Conservation (phyloP, 2,329 filamentous ascomycete genomes). For the Aspergillus sp. region DNA sequence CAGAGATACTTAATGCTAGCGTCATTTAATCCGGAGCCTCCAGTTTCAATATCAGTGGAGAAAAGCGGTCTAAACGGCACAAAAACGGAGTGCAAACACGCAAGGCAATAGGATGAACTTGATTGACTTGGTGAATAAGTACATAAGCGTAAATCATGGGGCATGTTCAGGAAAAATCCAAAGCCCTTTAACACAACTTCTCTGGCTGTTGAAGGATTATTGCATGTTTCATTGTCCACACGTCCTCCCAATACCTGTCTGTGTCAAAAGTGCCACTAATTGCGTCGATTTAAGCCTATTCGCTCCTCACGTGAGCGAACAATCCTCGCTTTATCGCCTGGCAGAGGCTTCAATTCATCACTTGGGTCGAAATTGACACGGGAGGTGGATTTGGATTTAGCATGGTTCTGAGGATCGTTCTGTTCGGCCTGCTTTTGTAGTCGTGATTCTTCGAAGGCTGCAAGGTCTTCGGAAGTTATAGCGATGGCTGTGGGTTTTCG, state of each 20-base stretch:
- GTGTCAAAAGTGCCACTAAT: slow-evolving; percentile 2
- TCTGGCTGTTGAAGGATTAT: too few species aligned
- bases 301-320: slow-evolving; percentile 48
- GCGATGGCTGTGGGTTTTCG: slow-evolving; percentile 53
- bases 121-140: too few species aligned
- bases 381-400: slow-evolving; percentile 20
- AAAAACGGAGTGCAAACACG: too few species aligned
- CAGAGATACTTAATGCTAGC: too few species aligned
- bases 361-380: slow-evolving; percentile 43
- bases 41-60: too few species aligned
- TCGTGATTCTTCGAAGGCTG: slow-evolving; percentile 46
- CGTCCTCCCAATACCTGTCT: not conserved
- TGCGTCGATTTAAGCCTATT: slow-evolving; percentile 38
- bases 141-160: not conserved
- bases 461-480: slow-evolving; percentile 49
- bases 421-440: slow-evolving; percentile 30
- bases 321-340: slow-evolving; percentile 50
- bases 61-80: too few species aligned
- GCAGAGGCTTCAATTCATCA: slow-evolving; percentile 51
- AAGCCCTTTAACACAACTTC: not conserved
- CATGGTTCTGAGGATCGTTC: slow-evolving; percentile 24
- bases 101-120: not conserved
- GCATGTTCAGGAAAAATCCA: not conserved
- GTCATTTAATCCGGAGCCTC: too few species aligned
- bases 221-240: too few species aligned